Percentiles rank a stretch among this genome's conserved stretches.
Evolutionary conservation across 2,329 filamentous ascomycete genomes (phyloP).

Genomic region (Exophiala viscosa): DNA sequence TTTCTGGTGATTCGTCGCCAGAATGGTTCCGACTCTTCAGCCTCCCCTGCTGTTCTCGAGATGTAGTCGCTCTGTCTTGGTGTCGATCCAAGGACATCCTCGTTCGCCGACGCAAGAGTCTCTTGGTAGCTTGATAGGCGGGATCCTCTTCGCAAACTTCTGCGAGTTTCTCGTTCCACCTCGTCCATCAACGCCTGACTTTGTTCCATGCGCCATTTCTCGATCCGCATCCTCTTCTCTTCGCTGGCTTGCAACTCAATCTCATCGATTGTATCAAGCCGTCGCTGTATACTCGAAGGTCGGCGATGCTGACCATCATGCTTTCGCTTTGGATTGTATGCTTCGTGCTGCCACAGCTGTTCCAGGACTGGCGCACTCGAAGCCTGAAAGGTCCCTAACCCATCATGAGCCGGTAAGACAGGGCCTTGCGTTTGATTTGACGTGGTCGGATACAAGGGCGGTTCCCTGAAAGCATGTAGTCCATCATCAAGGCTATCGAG

Average conservation of each 20-base stretch:
- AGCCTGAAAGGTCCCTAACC: slow-evolving; percentile 76
- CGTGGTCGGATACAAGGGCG: slow-evolving; percentile 43
- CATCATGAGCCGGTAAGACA: slow-evolving; percentile 87
- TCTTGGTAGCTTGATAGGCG: slow-evolving; percentile 16
- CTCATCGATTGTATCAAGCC: slow-evolving; percentile 54
- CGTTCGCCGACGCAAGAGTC: slow-evolving; percentile 11
- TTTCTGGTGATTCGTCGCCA: slow-evolving; percentile 78
- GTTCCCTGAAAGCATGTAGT: slow-evolving; percentile 77
- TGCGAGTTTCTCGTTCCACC: slow-evolving; percentile 78
- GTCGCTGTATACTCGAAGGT: slow-evolving; percentile 56
- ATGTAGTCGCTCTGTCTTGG: slow-evolving; percentile 28
- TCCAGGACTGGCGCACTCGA: slow-evolving; percentile 67
- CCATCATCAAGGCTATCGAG: slow-evolving; percentile 92
- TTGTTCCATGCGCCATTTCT: slow-evolving; percentile 88
- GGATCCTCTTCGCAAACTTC: slow-evolving; percentile 51
- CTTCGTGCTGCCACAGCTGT: slow-evolving; percentile 84
- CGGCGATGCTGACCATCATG: slow-evolving; percentile 45
- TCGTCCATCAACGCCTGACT: slow-evolving; percentile 80
- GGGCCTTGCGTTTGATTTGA: slow-evolving; percentile 53
- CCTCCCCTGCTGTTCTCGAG: slow-evolving; percentile 30
- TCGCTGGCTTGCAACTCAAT: slow-evolving; percentile 60
- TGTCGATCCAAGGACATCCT: slow-evolving; percentile 26
- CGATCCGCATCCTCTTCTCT: slow-evolving; percentile 79
- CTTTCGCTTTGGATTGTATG: slow-evolving; percentile 69
- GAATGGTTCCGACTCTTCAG: slow-evolving; percentile 61